Percentiles rank a stretch among this genome's conserved stretches.
These are phyloP conservation scores for Cyamopsis tetragonoloba DNA, from an alignment of 306 rosid species.

Conservation along the genomic window DNA sequence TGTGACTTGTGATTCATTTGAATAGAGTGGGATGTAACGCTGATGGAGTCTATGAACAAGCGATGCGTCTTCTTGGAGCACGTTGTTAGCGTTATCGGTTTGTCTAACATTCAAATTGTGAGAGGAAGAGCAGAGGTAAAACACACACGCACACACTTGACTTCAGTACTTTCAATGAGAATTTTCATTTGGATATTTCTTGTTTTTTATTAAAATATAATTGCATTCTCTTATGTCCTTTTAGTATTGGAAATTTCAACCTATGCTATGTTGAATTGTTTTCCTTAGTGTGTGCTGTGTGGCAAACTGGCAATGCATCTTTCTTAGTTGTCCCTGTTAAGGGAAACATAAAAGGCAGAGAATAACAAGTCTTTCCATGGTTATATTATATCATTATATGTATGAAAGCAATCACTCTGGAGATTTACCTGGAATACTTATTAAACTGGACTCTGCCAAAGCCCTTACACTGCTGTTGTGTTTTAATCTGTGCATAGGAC, in stretches of 20 bases:
- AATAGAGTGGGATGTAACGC: slow-evolving; percentile 75
- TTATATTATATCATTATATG: background rate
- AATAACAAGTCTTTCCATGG: background rate
- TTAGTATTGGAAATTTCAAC: background rate
- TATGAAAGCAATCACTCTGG: background rate
- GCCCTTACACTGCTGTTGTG: background rate
- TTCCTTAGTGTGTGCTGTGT: background rate
- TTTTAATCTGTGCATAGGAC: slow-evolving; percentile 45
- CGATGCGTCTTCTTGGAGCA: slow-evolving; percentile 88
- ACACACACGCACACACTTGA: background rate
- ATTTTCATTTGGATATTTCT: background rate
- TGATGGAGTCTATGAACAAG: slow-evolving; percentile 84
- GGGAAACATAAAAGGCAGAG: background rate
- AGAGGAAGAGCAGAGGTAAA: slow-evolving; percentile 96
- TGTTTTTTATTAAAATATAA: background rate
- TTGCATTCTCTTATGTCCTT: background rate
- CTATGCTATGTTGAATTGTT: background rate
- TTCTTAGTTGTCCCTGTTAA: background rate
- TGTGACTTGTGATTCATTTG: slow-evolving; percentile 13
- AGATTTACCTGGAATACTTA: background rate
- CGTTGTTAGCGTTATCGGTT: slow-evolving; percentile 50
- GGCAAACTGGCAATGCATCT: too few species aligned
- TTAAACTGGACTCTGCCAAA: background rate
- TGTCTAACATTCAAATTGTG: slow-evolving; percentile 65
- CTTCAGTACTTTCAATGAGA: background rate